Evolutionary conservation across 306 rosid species (phyloP).

Genomic region (Pyrus pyrifolia): DNA sequence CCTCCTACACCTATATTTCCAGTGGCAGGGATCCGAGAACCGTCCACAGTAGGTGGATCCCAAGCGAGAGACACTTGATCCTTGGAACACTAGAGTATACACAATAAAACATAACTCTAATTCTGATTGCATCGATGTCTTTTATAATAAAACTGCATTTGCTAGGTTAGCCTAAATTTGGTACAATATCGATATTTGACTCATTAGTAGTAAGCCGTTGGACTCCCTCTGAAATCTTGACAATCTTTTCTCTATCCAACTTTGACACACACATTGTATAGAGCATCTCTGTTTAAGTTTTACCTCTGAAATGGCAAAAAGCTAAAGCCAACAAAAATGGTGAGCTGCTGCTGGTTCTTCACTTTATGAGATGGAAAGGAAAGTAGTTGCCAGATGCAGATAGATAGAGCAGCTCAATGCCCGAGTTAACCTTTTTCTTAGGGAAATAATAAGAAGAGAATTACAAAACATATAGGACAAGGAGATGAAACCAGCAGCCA

Average conservation of each 20-base stretch:
- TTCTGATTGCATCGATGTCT: background rate
- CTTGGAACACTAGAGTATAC: too few relatives aligned
- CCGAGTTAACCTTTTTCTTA: background rate
- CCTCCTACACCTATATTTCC: too few relatives aligned
- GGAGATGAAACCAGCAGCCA: background rate
- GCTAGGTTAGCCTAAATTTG: background rate
- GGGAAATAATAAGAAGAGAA: background rate
- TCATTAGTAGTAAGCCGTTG: background rate
- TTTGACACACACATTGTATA: background rate
- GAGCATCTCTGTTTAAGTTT: conserved; percentile 2
- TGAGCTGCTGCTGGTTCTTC: background rate
- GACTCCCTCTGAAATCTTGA: background rate
- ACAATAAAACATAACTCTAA: too few relatives aligned
- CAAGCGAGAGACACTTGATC: too few relatives aligned
- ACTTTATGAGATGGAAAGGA: conserved; percentile 2
- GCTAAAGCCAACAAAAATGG: conserved; percentile 2
- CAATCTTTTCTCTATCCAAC: background rate
- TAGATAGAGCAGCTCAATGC: background rate
- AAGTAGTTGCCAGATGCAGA: background rate
- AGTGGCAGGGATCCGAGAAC: too few relatives aligned
- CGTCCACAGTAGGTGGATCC: too few relatives aligned
- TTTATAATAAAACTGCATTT: background rate
- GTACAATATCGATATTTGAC: background rate
- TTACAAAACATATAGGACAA: background rate
- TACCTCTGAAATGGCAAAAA: conserved; percentile 1